phyloP scores from a whole-genome alignment of 2,329 filamentous ascomycete species.

The Cladosporium austrohemisphaericum region DNA sequence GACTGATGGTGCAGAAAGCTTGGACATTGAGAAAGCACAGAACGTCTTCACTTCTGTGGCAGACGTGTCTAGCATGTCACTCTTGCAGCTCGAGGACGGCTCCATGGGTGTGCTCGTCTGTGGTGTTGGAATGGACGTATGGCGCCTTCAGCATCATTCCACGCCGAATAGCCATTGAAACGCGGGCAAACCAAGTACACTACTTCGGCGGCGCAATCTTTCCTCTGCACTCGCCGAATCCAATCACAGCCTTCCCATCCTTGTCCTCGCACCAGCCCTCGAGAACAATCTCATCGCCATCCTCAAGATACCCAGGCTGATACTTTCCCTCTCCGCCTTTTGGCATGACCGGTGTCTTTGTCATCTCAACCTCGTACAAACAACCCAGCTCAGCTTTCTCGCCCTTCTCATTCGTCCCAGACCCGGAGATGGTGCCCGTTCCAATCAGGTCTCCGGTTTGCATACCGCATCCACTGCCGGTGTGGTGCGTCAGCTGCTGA shows the following conservation, averaged over 20 bases:
- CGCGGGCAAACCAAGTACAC: too few relatives aligned
- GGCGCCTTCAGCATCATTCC: slow-evolving; percentile 25
- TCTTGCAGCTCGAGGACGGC: slow-evolving; percentile 28
- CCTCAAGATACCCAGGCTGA: slow-evolving; percentile 38
- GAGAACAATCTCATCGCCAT: slow-evolving; percentile 38
- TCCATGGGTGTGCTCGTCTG: slow-evolving; percentile 37
- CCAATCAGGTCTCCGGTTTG: slow-evolving; percentile 43
- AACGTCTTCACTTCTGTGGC: slow-evolving; percentile 49
- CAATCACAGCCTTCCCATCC: slow-evolving; percentile 24
- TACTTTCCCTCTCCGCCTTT: slow-evolving; percentile 26
- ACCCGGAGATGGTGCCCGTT: slow-evolving; percentile 43
- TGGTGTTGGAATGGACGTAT: slow-evolving; percentile 50
- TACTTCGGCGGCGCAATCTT: slow-evolving; percentile 23
- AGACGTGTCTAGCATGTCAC: slow-evolving; percentile 50
- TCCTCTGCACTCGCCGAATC: slow-evolving; percentile 31
- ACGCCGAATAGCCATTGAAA: too few relatives aligned
- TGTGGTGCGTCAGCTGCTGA: slow-evolving; percentile 44
- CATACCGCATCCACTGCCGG: slow-evolving; percentile 41
- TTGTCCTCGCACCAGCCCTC: slow-evolving; percentile 31
- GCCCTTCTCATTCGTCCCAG: slow-evolving; percentile 28
- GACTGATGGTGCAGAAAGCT: slow-evolving; percentile 22
- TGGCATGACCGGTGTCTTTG: slow-evolving; percentile 35
- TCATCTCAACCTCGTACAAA: slow-evolving; percentile 37
- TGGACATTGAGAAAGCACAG: slow-evolving; percentile 28
- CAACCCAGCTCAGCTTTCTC: slow-evolving; percentile 39